These are phyloP conservation scores for Globisporangium echinulatum DNA, from an alignment of 352 stramenopile species.

Conservation along the genomic window DNA sequence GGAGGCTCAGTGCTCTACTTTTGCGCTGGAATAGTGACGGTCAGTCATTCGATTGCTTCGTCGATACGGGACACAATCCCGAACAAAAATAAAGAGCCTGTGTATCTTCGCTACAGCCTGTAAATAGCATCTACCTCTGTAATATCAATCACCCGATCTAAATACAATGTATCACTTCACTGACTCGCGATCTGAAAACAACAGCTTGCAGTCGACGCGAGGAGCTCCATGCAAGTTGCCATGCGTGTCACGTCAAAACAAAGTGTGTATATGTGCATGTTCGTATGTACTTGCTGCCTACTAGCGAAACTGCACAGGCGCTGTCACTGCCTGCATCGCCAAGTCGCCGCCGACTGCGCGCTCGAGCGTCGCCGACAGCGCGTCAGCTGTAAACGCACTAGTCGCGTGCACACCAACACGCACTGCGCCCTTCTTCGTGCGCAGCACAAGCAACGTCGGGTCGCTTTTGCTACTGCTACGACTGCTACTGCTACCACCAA, in stretches of 20 bases:
- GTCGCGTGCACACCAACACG: constrained; percentile 37
- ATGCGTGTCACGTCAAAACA: background rate
- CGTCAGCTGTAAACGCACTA: constrained; percentile 35
- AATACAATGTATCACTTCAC: too few species aligned
- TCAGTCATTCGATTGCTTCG: too few species aligned
- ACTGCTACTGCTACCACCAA: constrained; percentile 16
- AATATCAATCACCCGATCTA: too few species aligned
- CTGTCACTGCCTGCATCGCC: constrained; percentile 24
- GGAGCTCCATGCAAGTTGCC: too few species aligned
- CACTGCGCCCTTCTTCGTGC: constrained; percentile 58
- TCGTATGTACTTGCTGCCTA: background rate
- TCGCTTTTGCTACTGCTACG: constrained; percentile 7
- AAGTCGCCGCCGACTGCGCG: constrained; percentile 66
- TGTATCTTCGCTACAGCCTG: too few species aligned
- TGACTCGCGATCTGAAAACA: too few species aligned
- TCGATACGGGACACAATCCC: too few species aligned
- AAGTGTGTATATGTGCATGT: background rate
- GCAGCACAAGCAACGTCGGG: constrained; percentile 53
- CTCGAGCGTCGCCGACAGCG: constrained; percentile 64
- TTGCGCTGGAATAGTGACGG: too few species aligned
- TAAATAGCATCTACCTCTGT: too few species aligned
- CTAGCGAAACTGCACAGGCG: constrained; percentile 35
- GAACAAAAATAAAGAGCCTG: too few species aligned
- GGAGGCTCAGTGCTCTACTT: too few species aligned
- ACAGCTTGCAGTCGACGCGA: too few species aligned